Conservation (phyloP, 306 rosid species). For the Myrica gale region DNA sequence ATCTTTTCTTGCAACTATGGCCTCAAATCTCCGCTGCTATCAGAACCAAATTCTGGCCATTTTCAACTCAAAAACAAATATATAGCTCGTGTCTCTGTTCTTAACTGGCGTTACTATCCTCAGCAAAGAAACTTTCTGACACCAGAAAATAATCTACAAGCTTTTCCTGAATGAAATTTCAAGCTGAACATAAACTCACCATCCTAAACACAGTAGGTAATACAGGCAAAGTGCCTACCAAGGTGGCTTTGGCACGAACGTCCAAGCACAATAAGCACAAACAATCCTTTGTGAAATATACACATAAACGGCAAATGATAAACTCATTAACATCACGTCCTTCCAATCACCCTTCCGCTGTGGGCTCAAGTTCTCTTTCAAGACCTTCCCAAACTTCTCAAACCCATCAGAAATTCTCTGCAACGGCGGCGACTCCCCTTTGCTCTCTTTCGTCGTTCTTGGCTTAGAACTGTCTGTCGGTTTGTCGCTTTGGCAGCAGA, state of each 20-base stretch:
- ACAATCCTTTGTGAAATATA: slow-evolving; percentile 52
- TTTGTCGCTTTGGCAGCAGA: slow-evolving; percentile 28
- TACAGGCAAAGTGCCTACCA: slow-evolving; percentile 30
- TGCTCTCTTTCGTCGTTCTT: slow-evolving; percentile 14
- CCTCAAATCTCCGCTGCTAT: too few species aligned
- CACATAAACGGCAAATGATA: slow-evolving; percentile 62
- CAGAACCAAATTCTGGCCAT: too few species aligned
- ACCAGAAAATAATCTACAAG: neutral
- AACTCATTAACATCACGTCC: slow-evolving; percentile 52
- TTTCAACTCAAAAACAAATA: too few species aligned
- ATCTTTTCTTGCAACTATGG: neutral
- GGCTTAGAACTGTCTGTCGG: slow-evolving; percentile 22
- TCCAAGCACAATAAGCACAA: slow-evolving; percentile 52
- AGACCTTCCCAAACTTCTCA: slow-evolving; percentile 35
- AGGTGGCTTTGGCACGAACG: slow-evolving; percentile 37
- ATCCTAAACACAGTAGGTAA: neutral
- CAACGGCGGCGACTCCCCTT: neutral
- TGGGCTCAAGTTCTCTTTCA: slow-evolving; percentile 51
- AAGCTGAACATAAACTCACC: too few species aligned
- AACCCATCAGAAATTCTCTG: slow-evolving; percentile 9
- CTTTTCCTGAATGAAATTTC: neutral
- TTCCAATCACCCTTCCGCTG: slow-evolving; percentile 61
- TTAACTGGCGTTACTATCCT: neutral
- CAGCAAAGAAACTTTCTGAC: too few species aligned
- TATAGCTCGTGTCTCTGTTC: neutral